Conservation (phyloP, 1,284 basidiomycete species). For the Mixia osmundae region DNA sequence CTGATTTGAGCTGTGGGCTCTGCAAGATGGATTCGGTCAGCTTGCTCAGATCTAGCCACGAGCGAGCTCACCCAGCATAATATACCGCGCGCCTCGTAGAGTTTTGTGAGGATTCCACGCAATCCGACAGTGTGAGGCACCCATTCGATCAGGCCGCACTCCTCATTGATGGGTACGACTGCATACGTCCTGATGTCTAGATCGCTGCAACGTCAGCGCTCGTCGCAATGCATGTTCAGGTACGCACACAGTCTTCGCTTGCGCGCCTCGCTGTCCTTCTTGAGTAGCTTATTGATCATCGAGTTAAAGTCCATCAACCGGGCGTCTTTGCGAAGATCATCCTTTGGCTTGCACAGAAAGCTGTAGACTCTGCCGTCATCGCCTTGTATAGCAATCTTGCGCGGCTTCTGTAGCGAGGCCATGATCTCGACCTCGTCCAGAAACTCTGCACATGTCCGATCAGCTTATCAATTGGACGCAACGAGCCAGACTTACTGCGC, state of each 20-base stretch:
- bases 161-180: constrained; percentile 87
- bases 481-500: constrained; percentile 28
- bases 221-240: background rate
- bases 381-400: constrained; percentile 68
- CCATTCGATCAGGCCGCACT: constrained; percentile 97
- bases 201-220: background rate
- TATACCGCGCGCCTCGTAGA: constrained; percentile 43
- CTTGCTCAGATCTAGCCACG: constrained; percentile 1
- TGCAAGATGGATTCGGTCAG: constrained; percentile 14
- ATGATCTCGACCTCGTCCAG: constrained; percentile 70
- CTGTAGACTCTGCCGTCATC: constrained; percentile 64
- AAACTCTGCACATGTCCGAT: constrained; percentile 33
- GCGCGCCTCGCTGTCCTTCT: constrained; percentile 54
- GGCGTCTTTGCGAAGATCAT: constrained; percentile 92
- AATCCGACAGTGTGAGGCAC: constrained; percentile 79
- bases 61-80: constrained; percentile 16
- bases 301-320: constrained; percentile 95
- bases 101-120: constrained; percentile 47
- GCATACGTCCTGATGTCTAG: constrained; percentile 86
- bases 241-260: constrained; percentile 55
- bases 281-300: constrained; percentile 93
- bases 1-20: constrained; percentile 30
- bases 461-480: background rate
- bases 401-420: constrained; percentile 74
- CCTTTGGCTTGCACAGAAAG: constrained; percentile 93